Evolutionary conservation across 2,329 filamentous ascomycete genomes (phyloP).

Genomic region (Colletotrichum sp.): DNA sequence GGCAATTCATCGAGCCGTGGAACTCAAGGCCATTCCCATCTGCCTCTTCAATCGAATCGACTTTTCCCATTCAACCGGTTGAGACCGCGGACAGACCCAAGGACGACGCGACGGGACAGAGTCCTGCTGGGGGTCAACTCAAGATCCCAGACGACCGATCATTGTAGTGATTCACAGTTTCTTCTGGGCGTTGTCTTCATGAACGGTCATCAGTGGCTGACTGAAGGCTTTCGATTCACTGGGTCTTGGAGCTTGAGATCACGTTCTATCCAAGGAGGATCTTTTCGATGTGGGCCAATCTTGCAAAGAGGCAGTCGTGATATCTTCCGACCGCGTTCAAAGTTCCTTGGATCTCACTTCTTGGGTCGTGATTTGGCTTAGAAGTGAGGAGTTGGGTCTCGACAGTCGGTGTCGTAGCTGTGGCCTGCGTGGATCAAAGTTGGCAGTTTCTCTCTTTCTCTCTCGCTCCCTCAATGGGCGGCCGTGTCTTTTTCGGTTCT

Average conservation of each 20-base stretch:
- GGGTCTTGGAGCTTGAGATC: neutral
- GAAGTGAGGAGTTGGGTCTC: neutral
- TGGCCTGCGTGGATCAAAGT: no score
- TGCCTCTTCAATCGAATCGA: no score
- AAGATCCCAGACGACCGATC: neutral
- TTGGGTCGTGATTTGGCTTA: neutral
- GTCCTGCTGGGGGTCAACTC: neutral
- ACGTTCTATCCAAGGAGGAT: neutral
- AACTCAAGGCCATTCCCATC: no score
- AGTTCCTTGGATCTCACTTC: neutral
- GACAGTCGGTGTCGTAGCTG: neutral
- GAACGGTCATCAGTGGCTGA: fast-evolving
- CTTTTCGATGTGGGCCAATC: fast-evolving
- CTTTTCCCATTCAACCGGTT: no score
- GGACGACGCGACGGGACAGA: neutral
- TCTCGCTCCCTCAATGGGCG: neutral
- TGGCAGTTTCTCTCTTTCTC: neutral
- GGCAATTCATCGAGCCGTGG: no score
- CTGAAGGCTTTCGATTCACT: neutral
- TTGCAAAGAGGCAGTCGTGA: fast-evolving
- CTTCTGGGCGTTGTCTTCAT: neutral
- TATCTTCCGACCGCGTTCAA: neutral
- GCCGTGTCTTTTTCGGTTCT: neutral
- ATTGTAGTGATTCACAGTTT: fast-evolving
- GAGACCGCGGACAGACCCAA: neutral